Evolutionary conservation across 73 alveolate genomes (phyloP), one percentile per base, ranked within the genome.

Genomic region (Paramecium caudatum): DNA sequence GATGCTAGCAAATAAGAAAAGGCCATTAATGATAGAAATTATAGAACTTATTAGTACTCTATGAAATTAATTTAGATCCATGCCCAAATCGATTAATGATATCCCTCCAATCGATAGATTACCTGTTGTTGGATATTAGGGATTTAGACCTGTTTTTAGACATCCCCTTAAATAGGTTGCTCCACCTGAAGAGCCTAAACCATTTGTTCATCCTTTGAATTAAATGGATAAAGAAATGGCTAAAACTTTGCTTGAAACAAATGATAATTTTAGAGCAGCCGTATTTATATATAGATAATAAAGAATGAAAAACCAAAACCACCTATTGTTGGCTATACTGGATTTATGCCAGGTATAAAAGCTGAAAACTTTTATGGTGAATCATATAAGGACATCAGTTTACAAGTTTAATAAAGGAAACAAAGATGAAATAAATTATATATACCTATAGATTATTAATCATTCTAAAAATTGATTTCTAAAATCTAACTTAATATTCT

Each of bases 271-370:
- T 21, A 74, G 88, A 45, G 1, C 17, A 45, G 43, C 62, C 17
- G 88, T 74, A 74, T 41, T 37, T 39, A 65, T 30, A 65, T 6
- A 65, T 39, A 19, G 17, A 15, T 74, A 41, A 15, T 41, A 25
- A 8, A 74, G 88, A 41, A 0, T 74, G 88, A 74, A 74, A 17
- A 45, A 74, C 41, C 27, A 41, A 78, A 86, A 46, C 82, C 84
- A 15, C 93, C 93, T 5, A 63, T 86, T 23, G 93, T 86, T 33
- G 93, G 93, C n/a, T 86, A 86, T 63, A 86, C 93, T 62, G 93
- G 93, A 43, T 86, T 86, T 78, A 62, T 62, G 84, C 61, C 49
- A 15, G 93, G 93, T 9, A 62, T 86, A 0, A 86, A 86, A 16
- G 88, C 93, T 21, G 93, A 86, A 23, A 86, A 86, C 65, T 63